A percentile compares a stretch with the other conserved stretches of the same genome.
Conservation (phyloP, 805 yeast genomes). For the Yamadazyma sp. region DNA sequence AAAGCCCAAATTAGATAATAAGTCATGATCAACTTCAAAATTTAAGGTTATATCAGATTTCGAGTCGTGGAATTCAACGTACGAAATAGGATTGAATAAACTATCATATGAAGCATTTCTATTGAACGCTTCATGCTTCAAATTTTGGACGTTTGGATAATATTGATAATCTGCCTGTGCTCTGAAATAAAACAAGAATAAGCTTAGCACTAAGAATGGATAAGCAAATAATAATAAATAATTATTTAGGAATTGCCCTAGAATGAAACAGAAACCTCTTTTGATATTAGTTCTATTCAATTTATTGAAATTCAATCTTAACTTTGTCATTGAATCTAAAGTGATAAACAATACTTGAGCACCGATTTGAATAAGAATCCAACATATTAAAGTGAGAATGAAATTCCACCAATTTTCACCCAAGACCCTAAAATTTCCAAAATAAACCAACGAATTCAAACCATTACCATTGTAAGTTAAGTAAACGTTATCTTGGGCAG, state of each 20-base stretch:
- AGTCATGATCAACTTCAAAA: conserved; percentile 2
- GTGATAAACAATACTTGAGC: conserved; percentile 22
- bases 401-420: conserved; percentile 42
- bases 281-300: background rate
- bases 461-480: conserved; percentile 41
- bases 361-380: conserved; percentile 23
- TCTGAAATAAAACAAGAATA: conserved; percentile 24
- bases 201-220: conserved; percentile 43
- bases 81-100: conserved; percentile 16
- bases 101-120: conserved; percentile 22
- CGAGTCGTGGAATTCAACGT: conserved; percentile 2
- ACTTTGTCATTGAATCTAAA: conserved; percentile 2
- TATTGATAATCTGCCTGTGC: conserved; percentile 9
- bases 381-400: conserved; percentile 30
- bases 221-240: conserved; percentile 35
- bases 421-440: conserved; percentile 20
- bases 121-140: conserved; percentile 23
- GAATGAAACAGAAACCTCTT: conserved; percentile 13
- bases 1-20: background rate
- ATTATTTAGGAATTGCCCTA: conserved; percentile 32
- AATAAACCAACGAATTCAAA: conserved; percentile 34
- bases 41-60: background rate
- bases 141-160: conserved; percentile 12
- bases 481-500: conserved; percentile 35
- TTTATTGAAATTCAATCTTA: background rate